Evolutionary conservation across 2,329 filamentous ascomycete genomes (phyloP).

Genomic region (Colletotrichum salicis): DNA sequence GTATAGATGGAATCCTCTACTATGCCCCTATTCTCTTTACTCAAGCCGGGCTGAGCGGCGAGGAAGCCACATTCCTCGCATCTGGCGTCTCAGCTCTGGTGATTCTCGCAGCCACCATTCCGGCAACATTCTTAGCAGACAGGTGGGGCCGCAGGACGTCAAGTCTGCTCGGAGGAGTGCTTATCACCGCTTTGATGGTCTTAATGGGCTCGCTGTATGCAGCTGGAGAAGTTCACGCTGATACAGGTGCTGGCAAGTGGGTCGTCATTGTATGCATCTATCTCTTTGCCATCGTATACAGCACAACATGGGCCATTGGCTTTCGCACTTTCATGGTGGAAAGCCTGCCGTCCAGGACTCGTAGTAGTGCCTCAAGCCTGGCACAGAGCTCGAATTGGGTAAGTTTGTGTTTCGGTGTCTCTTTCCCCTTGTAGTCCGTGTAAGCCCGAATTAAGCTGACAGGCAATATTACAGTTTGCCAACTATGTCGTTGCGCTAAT

Average conservation of each 20-base stretch:
- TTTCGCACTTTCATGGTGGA: constrained; percentile 64
- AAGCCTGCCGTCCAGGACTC: constrained; percentile 64
- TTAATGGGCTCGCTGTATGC: constrained; percentile 65
- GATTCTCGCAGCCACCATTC: constrained; percentile 65
- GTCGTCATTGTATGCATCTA: constrained; percentile 63
- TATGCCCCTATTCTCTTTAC: constrained; percentile 70
- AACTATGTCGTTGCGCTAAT: constrained; percentile 59
- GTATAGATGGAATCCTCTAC: constrained; percentile 71
- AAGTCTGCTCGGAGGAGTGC: constrained; percentile 62
- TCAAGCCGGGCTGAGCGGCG: constrained; percentile 66
- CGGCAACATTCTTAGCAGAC: constrained; percentile 65
- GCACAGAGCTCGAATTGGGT: constrained; percentile 66
- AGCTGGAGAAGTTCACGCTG: constrained; percentile 48
- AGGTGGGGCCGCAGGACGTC: constrained; percentile 65
- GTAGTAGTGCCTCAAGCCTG: constrained; percentile 64
- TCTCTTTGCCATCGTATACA: constrained; percentile 58
- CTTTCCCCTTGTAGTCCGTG: neutral
- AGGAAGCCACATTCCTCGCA: constrained; percentile 65
- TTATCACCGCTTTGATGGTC: constrained; percentile 62
- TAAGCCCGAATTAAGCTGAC: neutral
- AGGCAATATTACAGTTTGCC: constrained; percentile 43
- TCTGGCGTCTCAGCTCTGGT: constrained; percentile 68
- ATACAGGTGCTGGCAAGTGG: constrained; percentile 55
- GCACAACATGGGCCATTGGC: constrained; percentile 62
- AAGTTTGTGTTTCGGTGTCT: constrained; percentile 18